Evolutionary conservation across 2,329 filamentous ascomycete species (phyloP).

Genomic region (Taxawa tesnikishii): DNA sequence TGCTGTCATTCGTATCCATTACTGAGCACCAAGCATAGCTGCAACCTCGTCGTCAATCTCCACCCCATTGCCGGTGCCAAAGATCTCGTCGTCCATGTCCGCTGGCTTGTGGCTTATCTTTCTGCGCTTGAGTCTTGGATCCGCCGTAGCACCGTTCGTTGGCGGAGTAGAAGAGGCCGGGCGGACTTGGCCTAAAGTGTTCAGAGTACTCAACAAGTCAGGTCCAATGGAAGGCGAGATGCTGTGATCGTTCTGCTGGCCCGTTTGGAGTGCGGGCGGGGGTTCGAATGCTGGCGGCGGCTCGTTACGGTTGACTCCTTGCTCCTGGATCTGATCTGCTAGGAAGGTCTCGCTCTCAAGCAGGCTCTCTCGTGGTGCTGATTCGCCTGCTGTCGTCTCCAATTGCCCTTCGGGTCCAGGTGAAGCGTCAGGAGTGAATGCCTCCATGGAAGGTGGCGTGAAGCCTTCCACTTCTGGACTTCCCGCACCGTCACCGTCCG

Average conservation of each 20-base stretch:
- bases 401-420: conserved; percentile 41
- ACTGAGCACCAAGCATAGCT: conserved; percentile 9
- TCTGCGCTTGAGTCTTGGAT: conserved; percentile 22
- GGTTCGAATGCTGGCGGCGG: conserved; percentile 16
- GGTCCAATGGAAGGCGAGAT: background rate
- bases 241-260: background rate
- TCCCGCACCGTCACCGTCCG: conserved; percentile 11
- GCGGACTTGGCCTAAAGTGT: conserved; percentile 11
- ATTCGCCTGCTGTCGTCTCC: conserved; percentile 10
- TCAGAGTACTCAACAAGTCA: conserved; percentile 13
- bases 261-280: conserved; percentile 10
- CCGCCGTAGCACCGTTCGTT: conserved; percentile 8
- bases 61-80: conserved; percentile 11
- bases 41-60: conserved; percentile 9
- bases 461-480: conserved; percentile 27
- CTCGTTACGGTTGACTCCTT: conserved; percentile 15
- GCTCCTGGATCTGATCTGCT: conserved; percentile 12
- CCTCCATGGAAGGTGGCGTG: conserved; percentile 66
- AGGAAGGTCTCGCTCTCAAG: conserved; percentile 8
- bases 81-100: conserved; percentile 18
- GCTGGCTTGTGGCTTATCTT: conserved; percentile 19
- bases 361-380: conserved; percentile 6
- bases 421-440: conserved; percentile 65
- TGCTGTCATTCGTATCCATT: background rate
- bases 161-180: conserved; percentile 12